Evolutionary conservation across 2,329 filamentous ascomycete species (phyloP).

Genomic region (Ascocoryne sarcoides): DNA sequence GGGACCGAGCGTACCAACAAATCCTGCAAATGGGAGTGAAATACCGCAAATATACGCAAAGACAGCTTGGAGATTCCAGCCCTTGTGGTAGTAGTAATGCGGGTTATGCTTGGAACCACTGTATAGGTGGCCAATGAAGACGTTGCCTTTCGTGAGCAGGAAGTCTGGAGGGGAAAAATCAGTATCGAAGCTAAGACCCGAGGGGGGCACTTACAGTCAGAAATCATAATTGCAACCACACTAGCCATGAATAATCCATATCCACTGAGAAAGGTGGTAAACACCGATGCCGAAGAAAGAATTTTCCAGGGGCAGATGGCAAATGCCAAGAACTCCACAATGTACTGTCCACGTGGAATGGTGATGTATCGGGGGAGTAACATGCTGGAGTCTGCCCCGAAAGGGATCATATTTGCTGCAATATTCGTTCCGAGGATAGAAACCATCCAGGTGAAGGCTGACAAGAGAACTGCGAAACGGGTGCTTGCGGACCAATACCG

Average conservation of each 20-base stretch:
- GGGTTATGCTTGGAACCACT: constrained; percentile 25
- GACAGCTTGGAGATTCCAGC: constrained; percentile 30
- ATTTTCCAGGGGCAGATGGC: constrained; percentile 60
- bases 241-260: constrained; percentile 54
- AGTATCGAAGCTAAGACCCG: not conserved
- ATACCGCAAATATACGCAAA: constrained; percentile 30
- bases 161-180: constrained; percentile 28
- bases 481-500: constrained; percentile 29
- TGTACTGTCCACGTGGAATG: constrained; percentile 44
- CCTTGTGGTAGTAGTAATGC: constrained; percentile 29
- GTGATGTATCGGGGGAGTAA: constrained; percentile 46
- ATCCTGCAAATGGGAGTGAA: constrained; percentile 30
- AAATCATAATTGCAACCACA: constrained; percentile 23
- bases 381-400: constrained; percentile 45
- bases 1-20: constrained; percentile 28
- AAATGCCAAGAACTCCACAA: constrained; percentile 42
- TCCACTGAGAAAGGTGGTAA: constrained; percentile 57
- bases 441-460: constrained; percentile 42
- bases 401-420: constrained; percentile 45
- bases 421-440: constrained; percentile 47
- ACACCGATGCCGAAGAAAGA: constrained; percentile 44
- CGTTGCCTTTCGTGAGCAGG: constrained; percentile 30
- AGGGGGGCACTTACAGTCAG: constrained; percentile 17
- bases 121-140: constrained; percentile 29
- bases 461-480: constrained; percentile 37